Evolutionary conservation across 1,284 basidiomycete genomes (phyloP).

Genomic region (Hypsizygus ulmarius): DNA sequence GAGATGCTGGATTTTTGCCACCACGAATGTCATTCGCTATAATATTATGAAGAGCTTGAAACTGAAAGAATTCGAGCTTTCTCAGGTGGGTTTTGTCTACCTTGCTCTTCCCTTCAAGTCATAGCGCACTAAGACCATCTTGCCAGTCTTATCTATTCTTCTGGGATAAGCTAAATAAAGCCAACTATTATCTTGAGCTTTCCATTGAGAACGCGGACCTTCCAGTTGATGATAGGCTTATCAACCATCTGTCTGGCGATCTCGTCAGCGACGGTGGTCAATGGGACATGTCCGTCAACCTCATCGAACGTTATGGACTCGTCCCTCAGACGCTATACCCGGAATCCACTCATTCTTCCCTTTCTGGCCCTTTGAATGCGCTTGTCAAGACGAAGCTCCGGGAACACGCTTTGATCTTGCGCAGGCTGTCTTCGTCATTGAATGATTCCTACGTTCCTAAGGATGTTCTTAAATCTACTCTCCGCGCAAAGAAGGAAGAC

Average conservation of each 20-base stretch:
- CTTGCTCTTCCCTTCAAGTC: neutral
- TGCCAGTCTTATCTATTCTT: conserved; percentile 84
- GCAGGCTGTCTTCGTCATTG: conserved; percentile 55
- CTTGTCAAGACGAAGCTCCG: conserved; percentile 89
- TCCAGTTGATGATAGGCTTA: conserved; percentile 79
- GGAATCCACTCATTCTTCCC: conserved; percentile 81
- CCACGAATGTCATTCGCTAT: conserved; percentile 85
- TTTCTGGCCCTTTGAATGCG: conserved; percentile 70
- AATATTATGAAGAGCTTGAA: conserved; percentile 84
- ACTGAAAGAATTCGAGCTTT: conserved; percentile 85
- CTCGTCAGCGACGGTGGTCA: conserved; percentile 92
- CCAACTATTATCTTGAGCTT: conserved; percentile 91
- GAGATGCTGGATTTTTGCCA: conserved; percentile 91
- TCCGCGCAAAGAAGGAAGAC: conserved; percentile 80
- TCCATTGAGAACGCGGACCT: conserved; percentile 81
- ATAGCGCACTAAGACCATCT: conserved; percentile 4
- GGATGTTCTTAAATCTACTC: conserved; percentile 44
- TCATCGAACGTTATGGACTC: conserved; percentile 80
- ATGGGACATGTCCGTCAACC: conserved; percentile 93
- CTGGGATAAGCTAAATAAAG: conserved; percentile 94
- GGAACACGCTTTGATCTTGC: conserved; percentile 84
- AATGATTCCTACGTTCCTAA: conserved; percentile 44
- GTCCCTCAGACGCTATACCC: conserved; percentile 83
- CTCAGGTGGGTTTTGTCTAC: conserved; percentile 53
- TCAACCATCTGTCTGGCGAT: conserved; percentile 73